Evolutionary conservation across 139 green algal species (phyloP).

Genomic region (Volvox africanus): DNA sequence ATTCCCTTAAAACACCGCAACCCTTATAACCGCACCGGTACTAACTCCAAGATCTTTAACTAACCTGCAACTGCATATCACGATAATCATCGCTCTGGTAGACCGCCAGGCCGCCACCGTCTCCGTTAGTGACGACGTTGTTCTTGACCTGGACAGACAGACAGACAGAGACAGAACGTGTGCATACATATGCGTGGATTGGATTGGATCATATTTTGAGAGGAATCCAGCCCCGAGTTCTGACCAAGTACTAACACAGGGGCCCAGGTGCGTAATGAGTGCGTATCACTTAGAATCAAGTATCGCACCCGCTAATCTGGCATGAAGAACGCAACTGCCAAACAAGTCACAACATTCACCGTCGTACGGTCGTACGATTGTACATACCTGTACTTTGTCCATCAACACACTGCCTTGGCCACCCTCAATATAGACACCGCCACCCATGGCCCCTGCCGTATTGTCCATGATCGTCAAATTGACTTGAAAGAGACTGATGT

Average conservation of each 20-base stretch:
- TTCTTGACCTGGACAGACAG: background rate
- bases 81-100: background rate
- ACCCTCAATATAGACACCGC: background rate
- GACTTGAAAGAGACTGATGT: background rate
- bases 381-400: background rate
- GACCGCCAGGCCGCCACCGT: constrained; percentile 20
- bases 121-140: background rate
- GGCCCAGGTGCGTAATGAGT: too few relatives aligned
- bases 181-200: background rate
- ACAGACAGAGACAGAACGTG: background rate
- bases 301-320: too few relatives aligned
- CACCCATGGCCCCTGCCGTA: background rate
- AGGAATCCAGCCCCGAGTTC: too few relatives aligned
- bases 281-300: too few relatives aligned
- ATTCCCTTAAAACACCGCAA: too few relatives aligned
- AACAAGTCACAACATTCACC: too few relatives aligned
- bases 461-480: background rate
- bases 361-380: too few relatives aligned
- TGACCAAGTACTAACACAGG: too few relatives aligned
- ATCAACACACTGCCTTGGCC: background rate
- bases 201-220: background rate
- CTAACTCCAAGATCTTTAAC: background rate
- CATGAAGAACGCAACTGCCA: too few relatives aligned
- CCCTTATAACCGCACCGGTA: too few relatives aligned
- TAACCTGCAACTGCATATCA: constrained; percentile 28